phyloP scores from a whole-genome alignment of 805 yeast species.

The Komagataella ulmi region DNA sequence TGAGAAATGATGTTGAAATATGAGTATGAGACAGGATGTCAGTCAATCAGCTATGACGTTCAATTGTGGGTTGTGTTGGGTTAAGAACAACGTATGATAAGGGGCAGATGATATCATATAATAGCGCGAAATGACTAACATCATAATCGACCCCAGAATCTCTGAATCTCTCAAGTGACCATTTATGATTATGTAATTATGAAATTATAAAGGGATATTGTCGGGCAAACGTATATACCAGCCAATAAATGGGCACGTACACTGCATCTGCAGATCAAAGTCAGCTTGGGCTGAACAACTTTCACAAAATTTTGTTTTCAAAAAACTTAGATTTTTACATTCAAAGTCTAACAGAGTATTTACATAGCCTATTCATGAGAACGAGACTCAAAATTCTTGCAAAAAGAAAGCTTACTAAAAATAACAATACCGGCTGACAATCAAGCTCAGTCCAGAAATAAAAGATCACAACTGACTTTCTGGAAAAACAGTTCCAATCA shows the following conservation, averaged over 20 bases:
- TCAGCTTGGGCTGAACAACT: neutral
- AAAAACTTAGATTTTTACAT: no score
- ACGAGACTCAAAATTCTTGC: neutral
- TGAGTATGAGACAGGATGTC: neutral
- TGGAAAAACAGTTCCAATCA: neutral
- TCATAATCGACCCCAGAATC: neutral
- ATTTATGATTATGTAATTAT: neutral
- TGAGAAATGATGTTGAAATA: neutral
- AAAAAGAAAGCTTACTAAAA: no score
- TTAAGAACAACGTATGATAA: neutral
- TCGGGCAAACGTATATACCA: neutral
- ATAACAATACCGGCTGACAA: neutral
- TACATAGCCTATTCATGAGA: no score
- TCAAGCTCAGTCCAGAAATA: no score
- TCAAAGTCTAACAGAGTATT: no score
- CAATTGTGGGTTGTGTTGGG: neutral
- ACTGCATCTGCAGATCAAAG: no score
- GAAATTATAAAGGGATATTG: neutral
- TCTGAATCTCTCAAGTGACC: neutral
- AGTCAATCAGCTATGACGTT: neutral
- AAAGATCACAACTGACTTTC: neutral
- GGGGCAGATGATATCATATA: neutral
- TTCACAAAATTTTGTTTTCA: no score
- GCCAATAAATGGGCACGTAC: neutral
- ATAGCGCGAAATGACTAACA: neutral